Evolutionary conservation across 2,329 filamentous ascomycete genomes (phyloP), one percentile per base, ranked within the genome.

Genomic region (Cytospora paraplurivora): DNA sequence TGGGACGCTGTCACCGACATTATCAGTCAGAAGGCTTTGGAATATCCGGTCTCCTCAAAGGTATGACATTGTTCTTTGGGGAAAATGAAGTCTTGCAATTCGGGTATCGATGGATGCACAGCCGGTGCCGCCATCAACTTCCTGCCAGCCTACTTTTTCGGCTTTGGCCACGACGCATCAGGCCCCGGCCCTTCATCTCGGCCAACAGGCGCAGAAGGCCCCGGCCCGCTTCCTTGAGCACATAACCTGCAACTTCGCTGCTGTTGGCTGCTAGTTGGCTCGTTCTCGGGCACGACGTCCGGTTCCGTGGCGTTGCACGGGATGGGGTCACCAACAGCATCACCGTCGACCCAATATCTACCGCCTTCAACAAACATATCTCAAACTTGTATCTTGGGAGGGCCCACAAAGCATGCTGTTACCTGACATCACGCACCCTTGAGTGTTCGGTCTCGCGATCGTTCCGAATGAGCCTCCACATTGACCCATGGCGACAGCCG

Each of bases 301-400:
- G 41, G 57, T 38, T 53, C 49, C 34, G 57, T 49, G 19, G 57
- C 15, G 57, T 59, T 37, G 38, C 49, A 37, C 47, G 49, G 52
- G 47, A 35, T 59, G 49, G 34, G 47, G 54, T 55, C 37, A 61
- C 38, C 59, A 60, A 60, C 58, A 60, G 38, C 58, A n/a, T 41
- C 32, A 49, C 27, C 37, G 37, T 60, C 50, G 13, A 38, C 44
- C n/a, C 21, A 35, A 34, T 15, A 51, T 27, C 27, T 27, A 27
- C n/a, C 13, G 11, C 15, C 57, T 50, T n/a, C 37, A 37, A 54
- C 17, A 32, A 32, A 32, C 4, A 11, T 52, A 52, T 15, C 21
- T 35, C 44, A 19, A 54, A 32, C 32, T 13, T 33, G 19, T 37
- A 27, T 33, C n/a, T 32, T 33, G 4, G 8, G 44, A 41, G 38